Base-by-base conservation (phyloP, 257 asterid species). In the Solanum boliviense region DNA sequence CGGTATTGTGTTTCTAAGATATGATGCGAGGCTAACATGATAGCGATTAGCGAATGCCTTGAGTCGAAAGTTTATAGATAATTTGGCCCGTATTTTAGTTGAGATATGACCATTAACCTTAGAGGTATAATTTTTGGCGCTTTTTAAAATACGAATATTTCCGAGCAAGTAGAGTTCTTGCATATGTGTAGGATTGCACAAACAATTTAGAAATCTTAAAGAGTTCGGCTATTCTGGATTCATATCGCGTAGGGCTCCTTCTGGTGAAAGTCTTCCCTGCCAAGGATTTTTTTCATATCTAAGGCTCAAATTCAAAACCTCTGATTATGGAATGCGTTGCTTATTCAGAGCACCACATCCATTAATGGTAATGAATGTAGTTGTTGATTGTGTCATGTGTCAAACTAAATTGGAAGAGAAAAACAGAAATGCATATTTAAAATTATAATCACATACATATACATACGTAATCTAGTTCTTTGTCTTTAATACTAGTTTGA, bases 241-340 rank as follows among this genome's bases (percentile, higher is more conserved):
- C 4, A 56, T 6, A 8, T 20, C 4, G 5, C 1, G 25, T 56
- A 56, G 25, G 4, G 11, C 11, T 2, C 4, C 23, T 16, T 52
- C 0, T 52, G 4, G 4, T 52, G 9, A 52, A 52, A 16, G 4
- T 6, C 9, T 16, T 52, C 0, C 2, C 0, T 5, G 0, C 0
- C 2, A 56, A 7, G 0, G 0, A 3, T 7, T 3, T 56, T 56
- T 56, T 56, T 56, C 2, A 56, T 56, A 56, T 56, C 0, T 0
- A 20, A 56, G 1, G 2, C 10, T 56, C 0, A 56, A 56, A 56
- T 56, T 56, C 1, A 0, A 56, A 18, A 56, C 1, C 1, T 56
- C 10, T 18, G 10, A 56, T 56, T 18, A 56, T 16, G 9, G 1
- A 1, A 20, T 18, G 4, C 8, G 0, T 6, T 56, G 1, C n/a